Conservation (phyloP, 2,329 filamentous ascomycete genomes). For the Fusarium tricinctum region DNA sequence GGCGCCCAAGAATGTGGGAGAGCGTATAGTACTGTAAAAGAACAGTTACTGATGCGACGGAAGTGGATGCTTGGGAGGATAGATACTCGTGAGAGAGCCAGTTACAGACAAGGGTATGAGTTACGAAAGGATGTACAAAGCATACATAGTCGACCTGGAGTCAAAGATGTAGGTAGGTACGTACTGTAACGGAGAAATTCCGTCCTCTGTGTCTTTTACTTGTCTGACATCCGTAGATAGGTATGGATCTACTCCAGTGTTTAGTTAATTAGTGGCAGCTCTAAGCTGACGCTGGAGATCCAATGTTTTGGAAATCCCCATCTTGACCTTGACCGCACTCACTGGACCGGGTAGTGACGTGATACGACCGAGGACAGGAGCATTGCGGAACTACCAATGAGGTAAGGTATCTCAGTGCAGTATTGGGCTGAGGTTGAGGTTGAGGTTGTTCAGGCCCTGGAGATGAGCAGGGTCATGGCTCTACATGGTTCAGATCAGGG, state of each 20-base stretch:
- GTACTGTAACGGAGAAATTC: constrained; percentile 26
- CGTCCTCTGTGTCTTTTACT: constrained; percentile 12
- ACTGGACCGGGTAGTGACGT: constrained; percentile 22
- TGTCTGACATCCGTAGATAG: not conserved
- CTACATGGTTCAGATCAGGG: not conserved
- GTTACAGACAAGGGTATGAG: constrained; percentile 1
- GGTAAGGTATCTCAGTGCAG: constrained; percentile 7
- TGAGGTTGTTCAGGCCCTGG: constrained; percentile 37
- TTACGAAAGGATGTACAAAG: constrained; percentile 19
- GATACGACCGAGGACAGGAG: constrained; percentile 25
- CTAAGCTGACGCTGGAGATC: constrained; percentile 12
- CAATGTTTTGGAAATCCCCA: constrained; percentile 4
- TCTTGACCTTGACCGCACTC: constrained; percentile 10
- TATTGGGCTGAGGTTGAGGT: constrained; percentile 27
- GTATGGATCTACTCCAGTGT: constrained; percentile 22
- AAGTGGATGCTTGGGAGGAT: not conserved
- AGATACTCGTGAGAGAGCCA: constrained; percentile 18
- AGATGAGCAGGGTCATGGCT: constrained; percentile 17
- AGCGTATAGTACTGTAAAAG: constrained; percentile 9
- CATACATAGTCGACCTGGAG: constrained; percentile 3
- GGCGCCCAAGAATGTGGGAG: constrained; percentile 32
- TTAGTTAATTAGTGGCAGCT: not conserved
- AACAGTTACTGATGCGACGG: constrained; percentile 10
- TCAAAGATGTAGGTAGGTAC: not conserved
- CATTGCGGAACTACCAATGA: not conserved